These are phyloP conservation scores for Priceomyces fermenticarens DNA, from an alignment of 805 yeast genomes.

Conservation along the genomic window DNA sequence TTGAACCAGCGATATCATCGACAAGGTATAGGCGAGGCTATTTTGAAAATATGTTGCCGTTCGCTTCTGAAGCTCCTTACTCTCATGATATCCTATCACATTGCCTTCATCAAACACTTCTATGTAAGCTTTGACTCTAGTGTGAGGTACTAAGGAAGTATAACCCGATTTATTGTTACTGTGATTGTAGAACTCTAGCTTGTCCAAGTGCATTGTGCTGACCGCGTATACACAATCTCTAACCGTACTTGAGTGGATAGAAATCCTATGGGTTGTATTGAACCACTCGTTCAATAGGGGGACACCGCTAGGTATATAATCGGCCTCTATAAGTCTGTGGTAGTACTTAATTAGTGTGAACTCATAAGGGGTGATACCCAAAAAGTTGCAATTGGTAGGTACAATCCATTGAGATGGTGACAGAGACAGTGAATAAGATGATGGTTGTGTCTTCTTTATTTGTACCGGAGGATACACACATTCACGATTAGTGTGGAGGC, in stretches of 20 bases:
- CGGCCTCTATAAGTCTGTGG: conserved; percentile 2
- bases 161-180: background rate
- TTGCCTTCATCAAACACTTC: background rate
- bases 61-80: background rate
- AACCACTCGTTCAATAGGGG: conserved; percentile 3
- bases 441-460: background rate
- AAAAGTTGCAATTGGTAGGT: background rate
- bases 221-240: conserved; percentile 2
- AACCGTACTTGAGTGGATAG: conserved; percentile 1
- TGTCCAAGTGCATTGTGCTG: conserved; percentile 3
- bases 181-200: conserved; percentile 1
- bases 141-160: no score
- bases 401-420: background rate
- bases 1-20: background rate
- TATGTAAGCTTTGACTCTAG: no score
- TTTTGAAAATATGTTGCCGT: conserved; percentile 1
- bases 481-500: conserved; percentile 16
- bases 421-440: background rate
- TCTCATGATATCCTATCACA: background rate
- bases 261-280: background rate
- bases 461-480: conserved; percentile 16
- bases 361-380: conserved; percentile 2
- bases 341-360: conserved; percentile 1
- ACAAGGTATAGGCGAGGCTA: background rate
- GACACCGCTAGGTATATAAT: background rate